phyloP scores from a whole-genome alignment of 2,329 filamentous ascomycete genomes.

The Huntiella savannae region DNA sequence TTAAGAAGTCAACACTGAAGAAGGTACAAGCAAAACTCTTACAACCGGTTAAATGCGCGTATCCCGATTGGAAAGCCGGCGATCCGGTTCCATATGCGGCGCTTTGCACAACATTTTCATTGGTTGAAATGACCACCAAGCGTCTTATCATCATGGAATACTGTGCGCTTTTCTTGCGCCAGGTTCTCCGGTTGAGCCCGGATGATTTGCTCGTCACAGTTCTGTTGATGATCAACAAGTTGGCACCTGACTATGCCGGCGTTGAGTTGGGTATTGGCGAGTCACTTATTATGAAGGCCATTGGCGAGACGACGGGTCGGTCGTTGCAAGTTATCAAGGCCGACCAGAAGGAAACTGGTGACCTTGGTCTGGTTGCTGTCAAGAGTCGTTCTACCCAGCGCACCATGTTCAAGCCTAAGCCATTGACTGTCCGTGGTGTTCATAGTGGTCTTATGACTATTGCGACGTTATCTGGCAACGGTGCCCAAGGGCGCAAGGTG shows the following conservation, averaged over 20 bases:
- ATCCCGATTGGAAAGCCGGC: constrained; percentile 83
- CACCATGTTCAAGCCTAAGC: constrained; percentile 95
- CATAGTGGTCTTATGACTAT: constrained; percentile 77
- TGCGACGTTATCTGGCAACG: constrained; percentile 69
- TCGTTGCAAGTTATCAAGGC: constrained; percentile 79
- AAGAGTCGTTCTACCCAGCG: constrained; percentile 90
- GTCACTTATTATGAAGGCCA: constrained; percentile 95
- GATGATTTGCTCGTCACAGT: constrained; percentile 74
- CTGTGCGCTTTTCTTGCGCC: constrained; percentile 75
- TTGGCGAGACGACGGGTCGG: constrained; percentile 82
- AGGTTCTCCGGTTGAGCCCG: constrained; percentile 83
- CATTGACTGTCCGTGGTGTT: constrained; percentile 69
- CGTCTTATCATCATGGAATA: constrained; percentile 73
- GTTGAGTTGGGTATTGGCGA: constrained; percentile 97
- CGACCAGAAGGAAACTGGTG: constrained; percentile 90
- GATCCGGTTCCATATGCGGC: constrained; percentile 86
- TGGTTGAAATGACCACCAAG: constrained; percentile 89
- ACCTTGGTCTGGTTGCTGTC: constrained; percentile 81
- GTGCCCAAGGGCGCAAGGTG: constrained; percentile 78
- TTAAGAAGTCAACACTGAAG: constrained; percentile 56
- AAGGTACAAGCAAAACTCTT: constrained; percentile 61
- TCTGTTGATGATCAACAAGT: constrained; percentile 92
- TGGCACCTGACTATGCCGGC: constrained; percentile 88
- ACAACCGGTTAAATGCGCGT: constrained; percentile 56
- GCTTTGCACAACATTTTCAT: constrained; percentile 81